These are phyloP conservation scores for Candolleomyces aberdarensis DNA, from an alignment of 768 basidiomycete species.

Conservation along the genomic window DNA sequence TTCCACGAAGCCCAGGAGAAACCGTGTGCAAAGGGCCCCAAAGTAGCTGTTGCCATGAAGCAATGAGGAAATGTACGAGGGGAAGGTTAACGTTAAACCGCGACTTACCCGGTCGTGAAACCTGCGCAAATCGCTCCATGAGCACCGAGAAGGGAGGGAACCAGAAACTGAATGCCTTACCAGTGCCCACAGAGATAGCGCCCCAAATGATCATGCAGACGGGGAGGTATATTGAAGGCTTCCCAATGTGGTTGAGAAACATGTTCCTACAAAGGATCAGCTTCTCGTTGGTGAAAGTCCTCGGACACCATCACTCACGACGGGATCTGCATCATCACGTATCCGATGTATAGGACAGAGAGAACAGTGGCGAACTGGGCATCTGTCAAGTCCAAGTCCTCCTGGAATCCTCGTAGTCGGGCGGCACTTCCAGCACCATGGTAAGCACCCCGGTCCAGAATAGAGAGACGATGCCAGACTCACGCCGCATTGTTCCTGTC, in stretches of 20 bases:
- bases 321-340: constrained; percentile 70
- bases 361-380: constrained; percentile 61
- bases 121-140: constrained; percentile 21
- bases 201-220: constrained; percentile 69
- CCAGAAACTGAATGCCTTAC: constrained; percentile 21
- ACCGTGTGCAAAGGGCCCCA: constrained; percentile 65
- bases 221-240: constrained; percentile 63
- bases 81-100: neutral
- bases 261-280: constrained; percentile 49
- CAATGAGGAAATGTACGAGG: neutral
- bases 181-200: constrained; percentile 45
- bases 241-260: constrained; percentile 59
- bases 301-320: constrained; percentile 38
- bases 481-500: constrained; percentile 72
- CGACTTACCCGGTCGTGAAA: constrained; percentile 35
- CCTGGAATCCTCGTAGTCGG: constrained; percentile 61
- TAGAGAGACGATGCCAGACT: constrained; percentile 14
- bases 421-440: constrained; percentile 44
- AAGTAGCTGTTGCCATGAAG: constrained; percentile 47
- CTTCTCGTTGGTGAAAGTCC: neutral
- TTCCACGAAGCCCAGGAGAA: constrained; percentile 75
- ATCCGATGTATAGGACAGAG: constrained; percentile 64
- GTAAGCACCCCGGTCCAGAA: neutral
- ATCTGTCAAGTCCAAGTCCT: constrained; percentile 54
- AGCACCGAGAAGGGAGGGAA: neutral